These are phyloP conservation scores for Nothophaeocryptopus gaeumannii DNA, from an alignment of 2,329 filamentous ascomycete genomes.

Conservation along the genomic window DNA sequence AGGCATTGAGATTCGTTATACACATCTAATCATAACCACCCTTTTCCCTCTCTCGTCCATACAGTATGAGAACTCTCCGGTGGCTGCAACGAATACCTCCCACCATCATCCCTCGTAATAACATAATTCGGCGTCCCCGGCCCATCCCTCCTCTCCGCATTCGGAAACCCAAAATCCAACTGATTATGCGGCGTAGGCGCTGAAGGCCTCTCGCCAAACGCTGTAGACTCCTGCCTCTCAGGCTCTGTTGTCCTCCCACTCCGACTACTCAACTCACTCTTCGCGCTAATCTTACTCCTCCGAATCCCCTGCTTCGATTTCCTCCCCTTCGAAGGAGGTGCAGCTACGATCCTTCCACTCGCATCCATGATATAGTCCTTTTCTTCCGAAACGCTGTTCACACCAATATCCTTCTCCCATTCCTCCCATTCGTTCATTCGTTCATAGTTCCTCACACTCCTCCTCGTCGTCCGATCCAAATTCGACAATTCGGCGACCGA, in stretches of 20 bases:
- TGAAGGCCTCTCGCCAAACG: background rate
- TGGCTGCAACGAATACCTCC: slow-evolving; percentile 1
- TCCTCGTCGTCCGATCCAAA: slow-evolving; percentile 5
- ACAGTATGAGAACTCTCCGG: background rate
- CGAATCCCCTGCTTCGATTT: too few relatives aligned
- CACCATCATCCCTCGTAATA: background rate
- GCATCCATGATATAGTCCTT: slow-evolving; percentile 1
- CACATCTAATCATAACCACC: too few relatives aligned
- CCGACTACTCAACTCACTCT: too few relatives aligned
- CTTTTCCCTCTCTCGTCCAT: background rate
- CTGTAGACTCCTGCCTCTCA: too few relatives aligned
- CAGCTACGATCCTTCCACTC: slow-evolving; percentile 4
- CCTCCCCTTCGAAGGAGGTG: background rate
- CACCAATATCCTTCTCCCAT: slow-evolving; percentile 12
- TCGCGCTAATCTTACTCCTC: too few relatives aligned
- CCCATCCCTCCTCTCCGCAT: background rate
- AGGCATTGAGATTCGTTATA: too few relatives aligned
- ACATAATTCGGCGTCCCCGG: slow-evolving; percentile 2
- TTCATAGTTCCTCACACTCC: background rate
- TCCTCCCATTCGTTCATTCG: slow-evolving; percentile 13
- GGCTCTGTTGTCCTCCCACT: too few relatives aligned
- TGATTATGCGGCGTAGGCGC: background rate
- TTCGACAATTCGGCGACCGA: slow-evolving; percentile 14
- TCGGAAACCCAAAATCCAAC: background rate
- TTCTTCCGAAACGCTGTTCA: slow-evolving; percentile 4